Percentiles rank a stretch among this genome's conserved stretches.
These are phyloP conservation scores for Teratosphaeria zuluensis DNA, from an alignment of 2,329 filamentous ascomycete species.

Conservation along the genomic window DNA sequence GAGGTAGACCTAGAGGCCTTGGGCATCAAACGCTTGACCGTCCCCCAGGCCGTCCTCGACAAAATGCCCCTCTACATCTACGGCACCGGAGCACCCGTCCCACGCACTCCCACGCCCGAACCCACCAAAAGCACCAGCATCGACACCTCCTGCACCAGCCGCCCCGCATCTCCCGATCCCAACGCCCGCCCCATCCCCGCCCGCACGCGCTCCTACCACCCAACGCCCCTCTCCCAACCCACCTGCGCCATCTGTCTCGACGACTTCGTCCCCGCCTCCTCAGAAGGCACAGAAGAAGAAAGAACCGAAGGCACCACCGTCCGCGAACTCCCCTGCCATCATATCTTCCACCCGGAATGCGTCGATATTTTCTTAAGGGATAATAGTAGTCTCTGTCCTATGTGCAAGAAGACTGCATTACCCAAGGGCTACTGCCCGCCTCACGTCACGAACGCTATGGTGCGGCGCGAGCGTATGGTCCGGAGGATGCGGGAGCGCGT, in stretches of 20 bases:
- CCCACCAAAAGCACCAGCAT: conserved; percentile 1
- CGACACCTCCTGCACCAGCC: conserved; percentile 1
- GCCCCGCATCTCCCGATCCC: conserved; percentile 6
- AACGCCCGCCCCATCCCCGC: conserved; percentile 6
- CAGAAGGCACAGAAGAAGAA: conserved; percentile 8
- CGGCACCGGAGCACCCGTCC: conserved; percentile 13
- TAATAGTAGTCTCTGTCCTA: conserved; percentile 77
- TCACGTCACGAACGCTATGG: conserved; percentile 74
- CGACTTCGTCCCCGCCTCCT: conserved; percentile 48
- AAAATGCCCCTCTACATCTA: conserved; percentile 74
- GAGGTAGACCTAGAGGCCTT: conserved; percentile 80
- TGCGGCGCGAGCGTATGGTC: conserved; percentile 65
- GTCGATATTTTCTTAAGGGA: conserved; percentile 74
- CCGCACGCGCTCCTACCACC: conserved; percentile 13
- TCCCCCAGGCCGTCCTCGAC: conserved; percentile 62
- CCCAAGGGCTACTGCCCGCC: conserved; percentile 51
- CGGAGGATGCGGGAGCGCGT: conserved; percentile 48
- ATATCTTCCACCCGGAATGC: conserved; percentile 89
- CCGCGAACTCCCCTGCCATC: conserved; percentile 76
- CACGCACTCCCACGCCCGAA: neutral
- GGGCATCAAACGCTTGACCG: conserved; percentile 71
- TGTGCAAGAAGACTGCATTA: conserved; percentile 79
- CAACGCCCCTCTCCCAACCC: conserved; percentile 55
- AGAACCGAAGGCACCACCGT: conserved; percentile 46
- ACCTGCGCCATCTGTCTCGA: conserved; percentile 86